Evolutionary conservation across 176 grass and related monocot species (phyloP).

Genomic region (Cenchrus fungigraminus): DNA sequence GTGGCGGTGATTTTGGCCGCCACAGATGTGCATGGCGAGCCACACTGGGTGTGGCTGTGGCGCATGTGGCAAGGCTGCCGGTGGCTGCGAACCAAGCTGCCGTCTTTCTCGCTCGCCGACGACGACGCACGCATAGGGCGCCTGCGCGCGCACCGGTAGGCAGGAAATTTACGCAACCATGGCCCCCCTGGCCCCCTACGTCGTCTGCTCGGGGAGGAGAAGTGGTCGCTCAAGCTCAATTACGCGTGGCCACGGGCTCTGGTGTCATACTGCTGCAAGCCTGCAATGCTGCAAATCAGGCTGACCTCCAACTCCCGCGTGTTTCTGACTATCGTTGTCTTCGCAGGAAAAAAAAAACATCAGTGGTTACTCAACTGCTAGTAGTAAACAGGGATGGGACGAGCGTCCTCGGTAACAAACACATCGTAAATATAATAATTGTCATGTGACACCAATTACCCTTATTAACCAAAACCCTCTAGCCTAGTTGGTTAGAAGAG

Average conservation of each 20-base stretch:
- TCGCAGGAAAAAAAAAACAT: neutral
- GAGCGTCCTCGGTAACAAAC: no score
- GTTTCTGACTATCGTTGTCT: neutral
- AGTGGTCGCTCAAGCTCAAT: neutral
- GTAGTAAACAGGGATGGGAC: neutral
- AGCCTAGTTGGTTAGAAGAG: no score
- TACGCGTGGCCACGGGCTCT: neutral
- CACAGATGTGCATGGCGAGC: no score
- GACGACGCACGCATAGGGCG: neutral
- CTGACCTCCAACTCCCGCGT: neutral
- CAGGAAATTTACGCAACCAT: neutral
- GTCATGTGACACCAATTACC: no score
- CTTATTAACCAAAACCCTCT: no score
- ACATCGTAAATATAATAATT: no score
- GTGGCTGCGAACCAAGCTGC: no score
- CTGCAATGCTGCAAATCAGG: neutral
- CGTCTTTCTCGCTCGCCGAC: conserved; percentile 24
- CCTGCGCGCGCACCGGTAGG: neutral
- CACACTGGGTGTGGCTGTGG: no score
- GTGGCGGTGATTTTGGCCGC: no score
- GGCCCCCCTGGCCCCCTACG: neutral
- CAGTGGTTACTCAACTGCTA: neutral
- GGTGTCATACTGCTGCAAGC: neutral
- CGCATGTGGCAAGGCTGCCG: no score
- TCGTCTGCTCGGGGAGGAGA: neutral